Base-by-base conservation (phyloP, 2,329 filamentous ascomycete species). In the Ramularia endophylla region DNA sequence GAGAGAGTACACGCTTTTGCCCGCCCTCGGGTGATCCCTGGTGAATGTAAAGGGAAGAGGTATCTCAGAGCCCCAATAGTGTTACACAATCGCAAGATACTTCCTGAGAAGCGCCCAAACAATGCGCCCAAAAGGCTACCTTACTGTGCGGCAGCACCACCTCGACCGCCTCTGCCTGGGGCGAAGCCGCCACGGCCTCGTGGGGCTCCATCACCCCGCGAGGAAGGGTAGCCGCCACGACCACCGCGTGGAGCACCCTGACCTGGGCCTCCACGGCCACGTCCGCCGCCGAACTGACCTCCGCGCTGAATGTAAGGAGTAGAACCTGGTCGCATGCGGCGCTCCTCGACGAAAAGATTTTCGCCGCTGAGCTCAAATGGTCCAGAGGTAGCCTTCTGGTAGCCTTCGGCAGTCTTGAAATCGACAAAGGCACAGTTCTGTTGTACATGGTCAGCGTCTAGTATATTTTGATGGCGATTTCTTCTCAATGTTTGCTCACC, bases 381-480 rank as follows among this genome's bases (percentile, higher is more conserved):
- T 70, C 83, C 84, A 47, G 78, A 78, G 27, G 87, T 75, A 31
- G 92, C 92, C 48, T 85, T 83, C 64, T 87, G 78, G 68, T 94
- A 95, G 34, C 80, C 87, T 41, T 88, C 80, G 16, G 79, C 63
- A 34, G 83, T 85, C 60, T 81, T 84, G 66, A 92, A 98, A 65
- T 98, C 92, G 46, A 95, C 87, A 61, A 97, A 97, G 18, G 92
- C 92, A 60, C 88, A 95, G 75, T 92, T 95, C 90, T 94, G 61
- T 19, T 19, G 11, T 19, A 16, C 15, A 16, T 29, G 17, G 44
- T 19, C 29, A 25, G 22, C 22, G 22, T 25, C 22, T 25, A 6
- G 22, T 11, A 11, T 25, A 6, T n/a, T n/a, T n/a, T n/a, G n/a
- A n/a, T n/a, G n/a, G n/a, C n/a, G n/a, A n/a, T n/a, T n/a, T n/a